Base-by-base conservation (phyloP, 2,329 filamentous ascomycete genomes). In the Iodosphaeria phyllophila region DNA sequence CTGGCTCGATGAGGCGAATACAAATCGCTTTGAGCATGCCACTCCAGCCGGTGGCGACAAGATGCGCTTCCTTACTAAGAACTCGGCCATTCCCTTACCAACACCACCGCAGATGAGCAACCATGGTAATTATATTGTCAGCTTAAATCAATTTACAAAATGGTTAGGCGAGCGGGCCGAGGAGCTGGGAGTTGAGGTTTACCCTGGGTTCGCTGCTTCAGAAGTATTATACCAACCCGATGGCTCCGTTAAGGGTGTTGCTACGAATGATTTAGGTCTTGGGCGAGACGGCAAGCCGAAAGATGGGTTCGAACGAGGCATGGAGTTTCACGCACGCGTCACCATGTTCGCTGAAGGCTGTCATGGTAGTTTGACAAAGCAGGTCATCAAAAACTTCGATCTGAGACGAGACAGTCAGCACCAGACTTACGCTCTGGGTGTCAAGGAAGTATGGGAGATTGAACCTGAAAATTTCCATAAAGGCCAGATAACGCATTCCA, bases 371-470 rank as follows among this genome's bases (percentile, higher is more conserved):
- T 52, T 98, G 50, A 86, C 75, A 25, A 98, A 98, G 59, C 78
- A 93, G 51, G 74, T 95, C 27, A 78, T 82, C 38, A 89, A 84
- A 50, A 92, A 92, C 47, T 98, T 82, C 38, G 82, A 95, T 43
- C 58, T 98, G 31, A 69, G 89, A 32, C 64, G 75, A 32, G 78
- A 95, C 39, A 86, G 78, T 52, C 75, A 92, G 47, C 79, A 79
- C 28, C 89, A 98, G 54, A 98, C 89, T 3, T 98, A 98, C 46
- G 89, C 77, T 11, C 59, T 98, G 6, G 89, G 89, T 15, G 55
- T 95, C 38, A 98, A 98, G 52, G 89, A 98, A 50, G 78, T 98
- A 1, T 98, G 89, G 89, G 89, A 98, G 51, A 65, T 98, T 16
- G 69, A 83, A 39, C 83, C 89, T 0, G 82, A 79, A 39, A 95